These are phyloP conservation scores for Chrysoporthe austroafricana DNA, from an alignment of 2,329 filamentous ascomycete genomes.

Conservation along the genomic window DNA sequence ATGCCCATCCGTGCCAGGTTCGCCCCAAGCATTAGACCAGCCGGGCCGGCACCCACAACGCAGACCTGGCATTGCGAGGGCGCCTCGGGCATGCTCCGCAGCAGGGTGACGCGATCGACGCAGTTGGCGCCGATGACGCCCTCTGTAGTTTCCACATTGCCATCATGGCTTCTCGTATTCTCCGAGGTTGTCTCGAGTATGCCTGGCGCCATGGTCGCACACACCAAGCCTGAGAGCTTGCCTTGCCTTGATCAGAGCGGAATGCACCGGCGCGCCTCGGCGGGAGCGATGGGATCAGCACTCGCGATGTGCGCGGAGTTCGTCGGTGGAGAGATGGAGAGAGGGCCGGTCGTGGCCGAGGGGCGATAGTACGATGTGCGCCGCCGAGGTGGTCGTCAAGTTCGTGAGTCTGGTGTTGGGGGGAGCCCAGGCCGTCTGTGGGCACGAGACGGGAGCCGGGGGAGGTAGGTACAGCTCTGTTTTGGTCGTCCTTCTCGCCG, in stretches of 20 bases:
- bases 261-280: conserved; percentile 9
- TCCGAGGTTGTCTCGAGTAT: conserved; percentile 25
- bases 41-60: conserved; percentile 54
- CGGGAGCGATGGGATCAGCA: neutral
- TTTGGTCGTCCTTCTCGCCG: neutral
- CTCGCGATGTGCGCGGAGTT: neutral
- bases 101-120: conserved; percentile 51
- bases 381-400: neutral
- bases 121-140: conserved; percentile 35
- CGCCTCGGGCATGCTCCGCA: conserved; percentile 53
- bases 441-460: neutral
- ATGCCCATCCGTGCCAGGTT: conserved; percentile 63
- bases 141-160: conserved; percentile 27
- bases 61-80: conserved; percentile 52
- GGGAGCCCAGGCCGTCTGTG: neutral
- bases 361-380: neutral
- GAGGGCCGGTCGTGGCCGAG: neutral
- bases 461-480: neutral
- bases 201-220: conserved; percentile 25
- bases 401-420: conserved; percentile 1
- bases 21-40: conserved; percentile 54
- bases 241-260: neutral
- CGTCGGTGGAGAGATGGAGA: neutral
- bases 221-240: conserved; percentile 6
- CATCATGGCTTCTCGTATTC: conserved; percentile 27